A percentile compares a stretch with the other conserved stretches of the same genome.
phyloP scores from a whole-genome alignment of 768 basidiomycete species.

The Coprinopsis cinerea region DNA sequence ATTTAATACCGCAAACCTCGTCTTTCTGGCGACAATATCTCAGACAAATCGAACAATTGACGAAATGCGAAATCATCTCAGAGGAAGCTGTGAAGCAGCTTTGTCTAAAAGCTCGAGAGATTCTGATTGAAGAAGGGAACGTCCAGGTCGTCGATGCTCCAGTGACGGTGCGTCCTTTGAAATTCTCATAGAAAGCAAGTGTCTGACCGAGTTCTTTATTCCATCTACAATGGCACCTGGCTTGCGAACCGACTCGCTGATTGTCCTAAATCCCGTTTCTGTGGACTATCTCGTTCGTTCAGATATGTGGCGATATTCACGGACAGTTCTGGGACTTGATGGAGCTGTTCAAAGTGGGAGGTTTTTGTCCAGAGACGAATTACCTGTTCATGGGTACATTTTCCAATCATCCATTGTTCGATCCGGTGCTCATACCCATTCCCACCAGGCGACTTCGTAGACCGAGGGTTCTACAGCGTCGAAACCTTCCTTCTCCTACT shows the following conservation, averaged over 20 bases:
- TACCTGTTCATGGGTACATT: conserved; percentile 92
- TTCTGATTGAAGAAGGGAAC: conserved; percentile 95
- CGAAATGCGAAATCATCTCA: conserved; percentile 90
- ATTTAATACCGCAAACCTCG: too few relatives aligned
- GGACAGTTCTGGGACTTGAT: conserved; percentile 96
- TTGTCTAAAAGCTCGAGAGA: conserved; percentile 94
- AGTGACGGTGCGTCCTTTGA: conserved; percentile 65
- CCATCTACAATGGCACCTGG: neutral
- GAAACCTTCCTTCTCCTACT: conserved; percentile 94
- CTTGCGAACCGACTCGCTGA: neutral
- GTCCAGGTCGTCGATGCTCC: conserved; percentile 95
- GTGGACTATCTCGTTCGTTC: neutral
- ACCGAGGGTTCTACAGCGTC: conserved; percentile 94
- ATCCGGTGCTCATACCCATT: too few relatives aligned
- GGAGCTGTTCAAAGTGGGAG: conserved; percentile 92
- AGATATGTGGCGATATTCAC: conserved; percentile 96
- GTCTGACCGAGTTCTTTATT: neutral
- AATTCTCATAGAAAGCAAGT: conserved; percentile 13
- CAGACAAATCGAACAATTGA: conserved; percentile 93
- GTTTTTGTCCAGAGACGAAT: conserved; percentile 87
- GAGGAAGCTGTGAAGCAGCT: conserved; percentile 94
- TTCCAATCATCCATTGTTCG: too few relatives aligned
- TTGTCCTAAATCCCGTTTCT: neutral
- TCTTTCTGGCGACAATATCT: too few relatives aligned
- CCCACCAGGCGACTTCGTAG: conserved; percentile 85